Percentiles rank a stretch among this genome's conserved stretches.
Conservation (phyloP, 2,329 filamentous ascomycete species). For the Claviceps maximensis region DNA sequence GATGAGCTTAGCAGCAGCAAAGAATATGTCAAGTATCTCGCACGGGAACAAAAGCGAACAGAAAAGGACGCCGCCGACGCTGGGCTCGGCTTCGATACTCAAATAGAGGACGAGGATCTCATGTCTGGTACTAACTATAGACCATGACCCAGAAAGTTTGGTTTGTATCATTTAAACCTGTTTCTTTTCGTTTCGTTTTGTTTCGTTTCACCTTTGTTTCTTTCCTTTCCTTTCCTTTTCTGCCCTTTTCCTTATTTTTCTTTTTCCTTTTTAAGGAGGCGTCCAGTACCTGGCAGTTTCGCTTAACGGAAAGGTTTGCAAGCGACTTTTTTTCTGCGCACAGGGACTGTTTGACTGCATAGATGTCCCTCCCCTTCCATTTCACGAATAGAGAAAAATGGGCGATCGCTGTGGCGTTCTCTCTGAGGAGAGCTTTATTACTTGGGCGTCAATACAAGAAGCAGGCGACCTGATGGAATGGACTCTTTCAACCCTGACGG, state of each 20-base stretch:
- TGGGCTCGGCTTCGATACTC: constrained; percentile 28
- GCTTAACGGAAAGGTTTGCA: neutral
- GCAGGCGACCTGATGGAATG: neutral
- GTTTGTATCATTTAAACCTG: neutral
- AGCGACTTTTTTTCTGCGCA: neutral
- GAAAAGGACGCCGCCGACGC: constrained; percentile 29
- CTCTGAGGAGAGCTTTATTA: neutral
- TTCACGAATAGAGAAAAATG: neutral
- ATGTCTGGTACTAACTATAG: constrained; percentile 32
- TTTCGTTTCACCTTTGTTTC: too few species aligned
- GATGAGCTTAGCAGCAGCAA: constrained; percentile 41
- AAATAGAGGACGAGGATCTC: constrained; percentile 47
- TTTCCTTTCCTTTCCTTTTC: too few species aligned
- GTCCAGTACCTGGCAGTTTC: neutral
- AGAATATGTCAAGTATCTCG: constrained; percentile 38
- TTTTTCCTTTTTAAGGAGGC: too few species aligned
- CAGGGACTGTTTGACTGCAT: neutral
- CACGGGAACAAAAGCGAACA: constrained; percentile 31
- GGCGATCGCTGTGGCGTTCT: neutral
- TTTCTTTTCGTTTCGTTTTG: too few species aligned
- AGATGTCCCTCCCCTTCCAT: neutral
- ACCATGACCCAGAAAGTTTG: neutral
- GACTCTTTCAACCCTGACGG: neutral
- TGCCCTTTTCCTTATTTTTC: too few species aligned
- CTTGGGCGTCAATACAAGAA: neutral